Percentiles rank a stretch among this genome's conserved stretches.
These are phyloP conservation scores for Talaromyces nanjingensis DNA, from an alignment of 495 filamentous ascomycete genomes.

Conservation along the genomic window DNA sequence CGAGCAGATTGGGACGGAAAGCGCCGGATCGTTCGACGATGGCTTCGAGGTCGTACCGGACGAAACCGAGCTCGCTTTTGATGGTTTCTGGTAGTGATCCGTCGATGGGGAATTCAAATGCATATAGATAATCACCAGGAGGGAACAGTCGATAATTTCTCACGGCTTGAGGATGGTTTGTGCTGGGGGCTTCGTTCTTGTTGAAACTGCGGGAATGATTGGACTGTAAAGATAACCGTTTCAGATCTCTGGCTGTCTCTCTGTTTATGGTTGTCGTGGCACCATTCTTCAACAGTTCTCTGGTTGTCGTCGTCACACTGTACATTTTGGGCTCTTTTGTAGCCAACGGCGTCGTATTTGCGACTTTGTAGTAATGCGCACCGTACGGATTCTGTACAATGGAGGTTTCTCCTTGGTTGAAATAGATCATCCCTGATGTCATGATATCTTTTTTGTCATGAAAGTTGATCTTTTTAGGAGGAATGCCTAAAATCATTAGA, in stretches of 20 bases:
- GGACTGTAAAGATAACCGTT: conserved; percentile 69
- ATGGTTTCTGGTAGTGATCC: conserved; percentile 89
- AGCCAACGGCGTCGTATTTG: conserved; percentile 35
- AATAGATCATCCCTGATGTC: conserved; percentile 40
- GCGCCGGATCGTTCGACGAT: conserved; percentile 84
- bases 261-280: conserved; percentile 27
- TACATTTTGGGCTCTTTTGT: conserved; percentile 37
- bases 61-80: conserved; percentile 78
- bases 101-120: conserved; percentile 91
- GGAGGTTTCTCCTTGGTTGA: conserved; percentile 49
- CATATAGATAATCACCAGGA: conserved; percentile 88
- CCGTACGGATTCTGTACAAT: conserved; percentile 59
- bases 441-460: conserved; percentile 63
- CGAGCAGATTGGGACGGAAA: conserved; percentile 85
- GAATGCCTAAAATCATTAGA: conserved; percentile 59
- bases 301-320: conserved; percentile 30
- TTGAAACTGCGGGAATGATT: conserved; percentile 82
- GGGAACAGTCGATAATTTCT: conserved; percentile 87
- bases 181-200: conserved; percentile 61
- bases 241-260: conserved; percentile 43
- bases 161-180: conserved; percentile 57
- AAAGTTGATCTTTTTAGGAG: conserved; percentile 67
- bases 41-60: conserved; percentile 85
- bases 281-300: conserved; percentile 33
- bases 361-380: conserved; percentile 37